phyloP scores from a whole-genome alignment of 2,329 filamentous ascomycete species.

The Sclerotinia trifoliorum region DNA sequence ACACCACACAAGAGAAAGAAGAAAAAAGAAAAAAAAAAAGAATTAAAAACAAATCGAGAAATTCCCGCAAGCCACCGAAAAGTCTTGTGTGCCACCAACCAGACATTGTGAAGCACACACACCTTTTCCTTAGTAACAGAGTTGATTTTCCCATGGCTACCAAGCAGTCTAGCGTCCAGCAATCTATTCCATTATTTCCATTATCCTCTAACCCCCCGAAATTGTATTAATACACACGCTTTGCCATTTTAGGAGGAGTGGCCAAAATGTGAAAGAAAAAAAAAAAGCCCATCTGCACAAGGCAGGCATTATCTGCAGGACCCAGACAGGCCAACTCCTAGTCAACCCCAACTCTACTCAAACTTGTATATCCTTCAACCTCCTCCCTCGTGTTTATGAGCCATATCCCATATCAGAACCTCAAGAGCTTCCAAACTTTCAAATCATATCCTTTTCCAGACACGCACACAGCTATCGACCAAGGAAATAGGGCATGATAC shows the following conservation, averaged over 20 bases:
- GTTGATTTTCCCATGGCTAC: conserved; percentile 16
- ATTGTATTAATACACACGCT: neutral
- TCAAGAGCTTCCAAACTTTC: neutral
- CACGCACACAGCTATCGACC: conserved; percentile 15
- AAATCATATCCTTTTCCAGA: conserved; percentile 13
- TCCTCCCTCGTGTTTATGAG: conserved; percentile 21
- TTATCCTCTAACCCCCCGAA: neutral
- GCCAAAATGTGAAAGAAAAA: conserved; percentile 22
- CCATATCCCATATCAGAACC: conserved; percentile 9
- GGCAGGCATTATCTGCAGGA: conserved; percentile 27
- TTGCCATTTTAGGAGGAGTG: conserved; percentile 7
- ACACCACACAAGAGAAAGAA: neutral
- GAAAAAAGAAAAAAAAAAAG: too few species aligned
- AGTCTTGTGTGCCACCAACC: conserved; percentile 9
- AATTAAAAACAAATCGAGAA: neutral
- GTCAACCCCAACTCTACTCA: conserved; percentile 24
- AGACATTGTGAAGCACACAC: conserved; percentile 4
- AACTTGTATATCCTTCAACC: conserved; percentile 32
- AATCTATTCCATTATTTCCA: neutral
- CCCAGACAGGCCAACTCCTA: conserved; percentile 28
- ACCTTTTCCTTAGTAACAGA: neutral
- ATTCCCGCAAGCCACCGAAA: conserved; percentile 12
- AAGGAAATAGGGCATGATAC: conserved; percentile 23
- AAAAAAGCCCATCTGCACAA: conserved; percentile 25
- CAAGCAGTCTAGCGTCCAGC: neutral